A percentile compares a stretch with the other conserved stretches of the same genome.
phyloP scores from a whole-genome alignment of 148 eudicot species.

The Bassia scoparia region DNA sequence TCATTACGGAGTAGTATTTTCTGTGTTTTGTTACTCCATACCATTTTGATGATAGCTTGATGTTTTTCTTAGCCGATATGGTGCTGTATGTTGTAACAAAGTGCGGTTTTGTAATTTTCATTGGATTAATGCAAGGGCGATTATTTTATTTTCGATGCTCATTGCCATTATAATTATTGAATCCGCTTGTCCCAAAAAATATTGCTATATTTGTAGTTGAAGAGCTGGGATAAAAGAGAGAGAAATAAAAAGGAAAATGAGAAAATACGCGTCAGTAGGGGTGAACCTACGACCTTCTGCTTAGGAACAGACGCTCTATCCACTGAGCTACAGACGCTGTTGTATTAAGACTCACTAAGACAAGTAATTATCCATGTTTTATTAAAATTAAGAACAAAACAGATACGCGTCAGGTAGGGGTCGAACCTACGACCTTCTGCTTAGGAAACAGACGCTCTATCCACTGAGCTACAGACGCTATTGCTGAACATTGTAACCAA shows the following conservation, averaged over 20 bases:
- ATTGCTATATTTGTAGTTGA: too few relatives aligned
- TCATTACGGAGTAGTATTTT: background rate
- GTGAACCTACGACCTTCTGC: constrained; percentile 35
- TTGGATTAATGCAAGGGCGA: background rate
- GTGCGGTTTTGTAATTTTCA: constrained; percentile 1
- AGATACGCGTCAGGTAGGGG: constrained; percentile 27
- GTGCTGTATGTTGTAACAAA: constrained; percentile 2
- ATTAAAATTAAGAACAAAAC: background rate
- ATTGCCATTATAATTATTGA: background rate
- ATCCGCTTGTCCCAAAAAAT: too few relatives aligned
- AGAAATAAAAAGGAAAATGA: too few relatives aligned
- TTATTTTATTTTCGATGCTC: background rate
- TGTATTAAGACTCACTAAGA: too few relatives aligned
- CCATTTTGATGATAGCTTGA: background rate
- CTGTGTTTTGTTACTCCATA: background rate
- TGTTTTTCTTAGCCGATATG: background rate
- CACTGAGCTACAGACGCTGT: constrained; percentile 45
- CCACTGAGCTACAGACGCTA: constrained; percentile 47
- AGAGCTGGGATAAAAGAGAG: too few relatives aligned
- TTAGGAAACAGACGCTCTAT: constrained; percentile 37
- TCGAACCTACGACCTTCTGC: constrained; percentile 35
- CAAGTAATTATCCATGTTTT: too few relatives aligned
- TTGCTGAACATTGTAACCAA: background rate
- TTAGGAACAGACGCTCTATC: constrained; percentile 37
- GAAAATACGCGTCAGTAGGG: constrained; percentile 29